phyloP scores from a whole-genome alignment of 2,329 filamentous ascomycete genomes.

The Ophiocordyceps camponoti-saundersi region DNA sequence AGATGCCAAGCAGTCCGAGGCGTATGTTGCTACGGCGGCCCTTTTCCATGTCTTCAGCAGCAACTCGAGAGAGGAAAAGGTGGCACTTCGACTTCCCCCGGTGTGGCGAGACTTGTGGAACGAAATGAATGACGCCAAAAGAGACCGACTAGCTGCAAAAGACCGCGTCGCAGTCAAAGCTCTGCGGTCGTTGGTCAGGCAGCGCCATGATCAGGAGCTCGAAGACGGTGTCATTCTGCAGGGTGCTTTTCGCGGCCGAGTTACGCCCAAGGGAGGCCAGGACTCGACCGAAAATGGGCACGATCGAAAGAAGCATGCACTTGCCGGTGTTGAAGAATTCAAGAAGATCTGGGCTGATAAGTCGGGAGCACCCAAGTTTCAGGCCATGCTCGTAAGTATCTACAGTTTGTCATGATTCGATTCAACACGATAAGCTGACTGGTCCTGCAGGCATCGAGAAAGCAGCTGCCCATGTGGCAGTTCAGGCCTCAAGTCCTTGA shows the following conservation, averaged over 20 bases:
- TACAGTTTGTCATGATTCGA: neutral
- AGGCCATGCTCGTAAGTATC: slow-evolving; percentile 53
- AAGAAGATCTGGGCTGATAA: slow-evolving; percentile 45
- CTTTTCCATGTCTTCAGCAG: slow-evolving; percentile 67
- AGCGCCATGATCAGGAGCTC: slow-evolving; percentile 50
- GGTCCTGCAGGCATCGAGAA: slow-evolving; percentile 35
- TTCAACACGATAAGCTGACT: slow-evolving; percentile 1
- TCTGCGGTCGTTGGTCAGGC: slow-evolving; percentile 53
- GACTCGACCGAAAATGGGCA: slow-evolving; percentile 31
- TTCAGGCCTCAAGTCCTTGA: slow-evolving; percentile 66
- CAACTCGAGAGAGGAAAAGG: slow-evolving; percentile 74
- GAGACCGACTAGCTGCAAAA: slow-evolving; percentile 48
- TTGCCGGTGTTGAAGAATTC: slow-evolving; percentile 28
- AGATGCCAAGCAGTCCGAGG: slow-evolving; percentile 67
- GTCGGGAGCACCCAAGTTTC: slow-evolving; percentile 42
- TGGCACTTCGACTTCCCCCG: slow-evolving; percentile 58
- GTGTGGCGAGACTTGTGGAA: slow-evolving; percentile 76
- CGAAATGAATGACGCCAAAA: slow-evolving; percentile 57
- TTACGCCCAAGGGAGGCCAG: slow-evolving; percentile 23
- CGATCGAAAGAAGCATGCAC: slow-evolving; percentile 23
- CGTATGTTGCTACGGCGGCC: slow-evolving; percentile 65
- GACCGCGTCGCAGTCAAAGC: slow-evolving; percentile 54
- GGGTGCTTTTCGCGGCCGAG: slow-evolving; percentile 54
- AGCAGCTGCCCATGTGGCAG: slow-evolving; percentile 76
- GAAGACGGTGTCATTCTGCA: slow-evolving; percentile 62